Conservation (phyloP, 345 rosid genomes). For the Ceriops tagal region DNA sequence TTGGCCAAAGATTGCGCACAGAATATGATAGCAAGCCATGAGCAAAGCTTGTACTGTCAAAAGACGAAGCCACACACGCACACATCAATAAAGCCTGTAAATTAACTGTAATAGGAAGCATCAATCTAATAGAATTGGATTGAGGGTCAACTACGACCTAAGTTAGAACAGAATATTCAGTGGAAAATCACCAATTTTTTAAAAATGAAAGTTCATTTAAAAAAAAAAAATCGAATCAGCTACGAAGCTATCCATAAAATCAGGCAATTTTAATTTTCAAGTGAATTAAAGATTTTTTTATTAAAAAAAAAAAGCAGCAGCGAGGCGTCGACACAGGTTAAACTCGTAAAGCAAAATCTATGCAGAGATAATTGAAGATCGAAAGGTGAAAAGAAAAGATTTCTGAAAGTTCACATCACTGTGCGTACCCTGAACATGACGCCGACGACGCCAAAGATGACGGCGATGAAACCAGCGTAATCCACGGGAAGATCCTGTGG, state of each 20-base stretch:
- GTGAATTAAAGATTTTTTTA: too few species aligned
- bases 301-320: too few species aligned
- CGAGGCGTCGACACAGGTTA: too few species aligned
- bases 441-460: conserved; percentile 78
- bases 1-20: conserved; percentile 88
- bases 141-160: not conserved
- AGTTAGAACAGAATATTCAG: too few species aligned
- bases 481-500: conserved; percentile 93
- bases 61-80: not conserved
- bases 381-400: too few species aligned
- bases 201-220: too few species aligned
- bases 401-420: not conserved
- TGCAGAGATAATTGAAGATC: too few species aligned
- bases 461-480: conserved; percentile 92
- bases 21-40: conserved; percentile 94
- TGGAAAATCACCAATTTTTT: too few species aligned
- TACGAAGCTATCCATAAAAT: too few species aligned
- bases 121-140: not conserved
- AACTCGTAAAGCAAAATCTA: too few species aligned
- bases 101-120: not conserved
- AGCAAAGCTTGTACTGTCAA: conserved; percentile 84
- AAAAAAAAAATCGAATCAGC: too few species aligned
- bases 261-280: too few species aligned
- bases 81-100: not conserved
- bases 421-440: conserved; percentile 82